Evolutionary conservation across 495 filamentous ascomycete species (phyloP), one percentile per base, ranked within the genome.

Genomic region (Astrothelium subdiscretum): DNA sequence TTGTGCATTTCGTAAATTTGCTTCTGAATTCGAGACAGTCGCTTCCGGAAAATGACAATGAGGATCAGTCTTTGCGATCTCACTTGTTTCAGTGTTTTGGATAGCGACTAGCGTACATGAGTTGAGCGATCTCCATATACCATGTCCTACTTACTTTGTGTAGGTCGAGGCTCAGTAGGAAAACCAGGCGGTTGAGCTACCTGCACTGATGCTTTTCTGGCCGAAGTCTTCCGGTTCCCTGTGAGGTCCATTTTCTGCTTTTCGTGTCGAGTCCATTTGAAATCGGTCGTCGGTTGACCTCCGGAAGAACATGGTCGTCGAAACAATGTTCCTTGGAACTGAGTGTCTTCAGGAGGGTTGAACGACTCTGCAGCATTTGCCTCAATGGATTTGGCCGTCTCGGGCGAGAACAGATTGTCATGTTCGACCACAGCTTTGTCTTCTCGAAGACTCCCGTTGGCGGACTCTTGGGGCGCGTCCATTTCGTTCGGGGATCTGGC

Each of bases 211-310:
- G 26, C 29, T 8, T 8, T 29, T 20, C 48, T 38, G 22, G 27
- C 59, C 18, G 31, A 48, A 12, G 48, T 31, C 42, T 62, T 67
- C 2, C 62, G 62, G 11, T 40, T 62, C 4, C 65, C 63, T 2
- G 20, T 58, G 31, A 67, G 31, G 48, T 67, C 65, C 32, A 65
- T 22, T 26, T 40, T 40, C 8, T 13, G 11, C 32, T 66, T 57
- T 24, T 59, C 8, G 22, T 35, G 18, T 57, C 32, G 35, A 15
- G 24, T 3, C n/a, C 32, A 43, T 22, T 26, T 57, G 35, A 62
- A 59, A 29, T n/a, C 27, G 31, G 15, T n/a, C 24, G n/a, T 44
- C 5, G 48, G 43, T 10, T 57, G 44, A 57, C 57, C 24, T 11
- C 48, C 60, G 11, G 43, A 44, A 20, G 60, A 62, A 2, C n/a